Evolutionary conservation across 805 yeast species (phyloP).

Genomic region (Tetrapisispora iriomotensis): DNA sequence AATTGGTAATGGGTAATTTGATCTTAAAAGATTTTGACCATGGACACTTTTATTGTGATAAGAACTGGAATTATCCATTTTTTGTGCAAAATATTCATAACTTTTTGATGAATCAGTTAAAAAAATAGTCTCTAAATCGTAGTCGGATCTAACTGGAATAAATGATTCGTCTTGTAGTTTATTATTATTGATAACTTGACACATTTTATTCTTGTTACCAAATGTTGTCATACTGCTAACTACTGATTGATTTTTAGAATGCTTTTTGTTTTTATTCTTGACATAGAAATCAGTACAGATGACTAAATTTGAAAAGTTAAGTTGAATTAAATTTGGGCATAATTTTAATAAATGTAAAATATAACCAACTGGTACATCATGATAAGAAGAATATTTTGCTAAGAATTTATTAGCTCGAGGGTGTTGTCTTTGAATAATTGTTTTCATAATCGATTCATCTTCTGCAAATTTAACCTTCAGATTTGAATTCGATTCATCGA

Average conservation of each 20-base stretch:
- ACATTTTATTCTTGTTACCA: neutral
- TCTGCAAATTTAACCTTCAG: neutral
- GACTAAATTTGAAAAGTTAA: slow-evolving; percentile 54
- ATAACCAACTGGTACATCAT: slow-evolving; percentile 73
- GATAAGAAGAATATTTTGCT: slow-evolving; percentile 51
- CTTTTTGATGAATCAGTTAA: slow-evolving; percentile 24
- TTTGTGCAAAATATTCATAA: slow-evolving; percentile 12
- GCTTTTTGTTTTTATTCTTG: slow-evolving; percentile 2
- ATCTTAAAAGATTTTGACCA: neutral
- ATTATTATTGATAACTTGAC: neutral
- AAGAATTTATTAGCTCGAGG: slow-evolving; percentile 56
- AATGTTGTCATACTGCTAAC: neutral
- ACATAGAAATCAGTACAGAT: slow-evolving; percentile 56
- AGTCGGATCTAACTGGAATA: slow-evolving; percentile 5
- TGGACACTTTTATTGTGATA: neutral
- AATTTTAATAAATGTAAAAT: slow-evolving; percentile 56
- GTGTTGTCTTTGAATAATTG: slow-evolving; percentile 28
- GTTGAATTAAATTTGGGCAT: slow-evolving; percentile 48
- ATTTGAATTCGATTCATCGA: neutral
- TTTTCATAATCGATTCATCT: neutral
- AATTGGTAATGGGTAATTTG: slow-evolving; percentile 18
- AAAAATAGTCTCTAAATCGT: slow-evolving; percentile 17
- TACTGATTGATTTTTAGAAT: neutral
- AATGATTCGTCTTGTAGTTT: neutral
- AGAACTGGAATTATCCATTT: neutral